phyloP scores from a whole-genome alignment of 1,139 yeast genomes.

The Yueomyces sp. region DNA sequence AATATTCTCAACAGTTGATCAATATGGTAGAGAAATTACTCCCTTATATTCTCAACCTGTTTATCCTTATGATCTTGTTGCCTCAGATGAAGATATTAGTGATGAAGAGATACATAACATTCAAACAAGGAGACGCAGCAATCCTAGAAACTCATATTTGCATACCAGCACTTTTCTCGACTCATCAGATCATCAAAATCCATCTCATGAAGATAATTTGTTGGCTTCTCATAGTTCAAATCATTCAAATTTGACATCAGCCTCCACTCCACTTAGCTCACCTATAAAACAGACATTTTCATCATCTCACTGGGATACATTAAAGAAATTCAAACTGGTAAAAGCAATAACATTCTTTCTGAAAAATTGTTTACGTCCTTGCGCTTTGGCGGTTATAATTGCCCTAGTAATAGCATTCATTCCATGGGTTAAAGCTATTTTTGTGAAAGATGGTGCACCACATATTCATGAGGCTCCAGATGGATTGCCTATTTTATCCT shows the following conservation, averaged over 20 bases:
- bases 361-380: slow-evolving; percentile 58
- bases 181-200: not conserved
- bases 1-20: slow-evolving; percentile 37
- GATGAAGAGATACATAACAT: not conserved
- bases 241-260: slow-evolving; percentile 23
- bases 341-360: slow-evolving; percentile 21
- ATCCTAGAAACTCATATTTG: not conserved
- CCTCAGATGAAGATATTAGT: not conserved
- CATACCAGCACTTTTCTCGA: not conserved
- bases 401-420: slow-evolving; percentile 64
- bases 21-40: slow-evolving; percentile 16
- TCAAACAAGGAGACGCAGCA: slow-evolving; percentile 1
- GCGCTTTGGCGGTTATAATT: slow-evolving; percentile 49
- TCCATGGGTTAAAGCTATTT: slow-evolving; percentile 76
- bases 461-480: slow-evolving; percentile 66
- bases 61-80: slow-evolving; percentile 1
- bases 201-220: not conserved
- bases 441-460: slow-evolving; percentile 34
- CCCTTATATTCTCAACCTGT: slow-evolving; percentile 2
- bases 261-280: slow-evolving; percentile 16
- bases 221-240: slow-evolving; percentile 5
- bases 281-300: slow-evolving; percentile 22
- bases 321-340: slow-evolving; percentile 17
- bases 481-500: slow-evolving; percentile 67
- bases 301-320: slow-evolving; percentile 13